phyloP scores from a whole-genome alignment of 257 asterid species.

The Solanum acaule region DNA sequence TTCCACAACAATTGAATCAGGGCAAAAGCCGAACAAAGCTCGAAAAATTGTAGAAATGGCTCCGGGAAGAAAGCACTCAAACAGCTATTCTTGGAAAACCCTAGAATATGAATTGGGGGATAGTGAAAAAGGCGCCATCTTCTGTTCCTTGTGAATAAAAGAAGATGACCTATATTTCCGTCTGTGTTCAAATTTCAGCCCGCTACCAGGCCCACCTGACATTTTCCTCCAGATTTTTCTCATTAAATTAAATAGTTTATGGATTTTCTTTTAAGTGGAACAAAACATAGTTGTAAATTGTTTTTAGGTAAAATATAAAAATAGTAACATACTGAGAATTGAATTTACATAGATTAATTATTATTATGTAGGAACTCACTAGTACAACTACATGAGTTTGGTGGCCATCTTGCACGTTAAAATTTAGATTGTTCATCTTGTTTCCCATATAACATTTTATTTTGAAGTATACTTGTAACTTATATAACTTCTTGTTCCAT shows the following conservation, averaged over 20 bases:
- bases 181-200: neutral
- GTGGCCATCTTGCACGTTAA: neutral
- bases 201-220: neutral
- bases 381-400: neutral
- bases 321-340: neutral
- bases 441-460: neutral
- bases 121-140: conserved; percentile 39
- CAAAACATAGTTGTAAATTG: neutral
- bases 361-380: neutral
- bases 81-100: conserved; percentile 21
- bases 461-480: neutral
- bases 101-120: conserved; percentile 19
- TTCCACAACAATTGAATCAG: neutral
- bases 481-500: neutral
- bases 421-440: neutral
- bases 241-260: neutral
- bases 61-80: no score
- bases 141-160: neutral
- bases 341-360: neutral
- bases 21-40: neutral
- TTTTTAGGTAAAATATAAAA: neutral
- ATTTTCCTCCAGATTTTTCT: neutral
- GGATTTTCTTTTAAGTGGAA: neutral
- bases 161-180: neutral
- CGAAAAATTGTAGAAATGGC: neutral